phyloP scores from a whole-genome alignment of 345 rosid species.

The Gossypium turneri region DNA sequence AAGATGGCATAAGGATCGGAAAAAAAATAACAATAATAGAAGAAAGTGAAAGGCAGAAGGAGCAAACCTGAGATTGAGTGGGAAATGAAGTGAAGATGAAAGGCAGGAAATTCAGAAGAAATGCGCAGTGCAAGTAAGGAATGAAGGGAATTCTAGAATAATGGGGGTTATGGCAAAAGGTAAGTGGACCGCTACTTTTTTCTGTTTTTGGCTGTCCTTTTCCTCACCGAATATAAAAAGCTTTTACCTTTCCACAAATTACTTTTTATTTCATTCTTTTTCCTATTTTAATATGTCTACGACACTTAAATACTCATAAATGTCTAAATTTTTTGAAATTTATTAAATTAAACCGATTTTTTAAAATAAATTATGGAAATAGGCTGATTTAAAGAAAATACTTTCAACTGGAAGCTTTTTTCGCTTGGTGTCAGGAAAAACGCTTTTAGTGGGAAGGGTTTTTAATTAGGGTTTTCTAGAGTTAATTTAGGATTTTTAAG shows the following conservation, averaged over 20 bases:
- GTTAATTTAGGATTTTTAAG: too few relatives aligned
- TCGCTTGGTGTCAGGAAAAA: accelerated
- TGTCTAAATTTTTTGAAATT: too few relatives aligned
- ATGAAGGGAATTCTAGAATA: not conserved
- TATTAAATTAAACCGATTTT: too few relatives aligned
- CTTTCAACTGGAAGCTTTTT: too few relatives aligned
- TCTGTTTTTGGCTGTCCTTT: not conserved
- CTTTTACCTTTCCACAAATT: not conserved
- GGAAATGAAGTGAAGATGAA: not conserved
- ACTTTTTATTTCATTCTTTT: not conserved
- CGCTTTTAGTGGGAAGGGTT: accelerated
- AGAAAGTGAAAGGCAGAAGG: not conserved
- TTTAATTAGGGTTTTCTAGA: too few relatives aligned
- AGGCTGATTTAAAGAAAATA: too few relatives aligned
- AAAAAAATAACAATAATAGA: not conserved
- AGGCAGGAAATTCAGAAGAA: not conserved
- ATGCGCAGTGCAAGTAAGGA: not conserved
- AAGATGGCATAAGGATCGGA: not conserved
- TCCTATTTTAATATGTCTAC: too few relatives aligned
- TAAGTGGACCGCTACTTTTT: not conserved
- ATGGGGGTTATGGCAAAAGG: not conserved
- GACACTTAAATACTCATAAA: too few relatives aligned
- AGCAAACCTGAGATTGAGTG: slow-evolving; percentile 4
- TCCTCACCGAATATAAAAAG: not conserved
- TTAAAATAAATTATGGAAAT: too few relatives aligned